These are phyloP conservation scores for Rachicladosporium sp. DNA, from an alignment of 2,329 filamentous ascomycete species.

Conservation along the genomic window DNA sequence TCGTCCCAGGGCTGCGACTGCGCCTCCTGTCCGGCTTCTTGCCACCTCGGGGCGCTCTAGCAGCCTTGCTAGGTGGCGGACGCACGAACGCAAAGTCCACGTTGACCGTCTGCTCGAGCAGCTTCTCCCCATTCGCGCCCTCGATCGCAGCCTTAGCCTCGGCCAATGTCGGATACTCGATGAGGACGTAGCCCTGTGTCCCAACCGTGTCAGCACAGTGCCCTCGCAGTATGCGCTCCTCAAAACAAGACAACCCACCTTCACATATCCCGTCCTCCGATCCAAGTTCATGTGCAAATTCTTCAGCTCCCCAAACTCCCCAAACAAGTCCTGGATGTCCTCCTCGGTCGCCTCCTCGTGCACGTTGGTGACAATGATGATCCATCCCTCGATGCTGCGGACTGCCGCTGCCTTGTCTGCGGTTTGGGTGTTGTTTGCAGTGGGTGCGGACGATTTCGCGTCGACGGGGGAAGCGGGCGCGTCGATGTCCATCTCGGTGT, in stretches of 20 bases:
- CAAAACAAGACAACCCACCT: constrained; percentile 41
- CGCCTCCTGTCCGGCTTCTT: constrained; percentile 25
- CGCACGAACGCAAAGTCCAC: constrained; percentile 81
- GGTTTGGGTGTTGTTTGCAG: constrained; percentile 52
- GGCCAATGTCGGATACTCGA: constrained; percentile 68
- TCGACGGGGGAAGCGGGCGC: constrained; percentile 27
- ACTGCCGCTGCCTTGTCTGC: constrained; percentile 65
- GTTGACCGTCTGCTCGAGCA: constrained; percentile 67
- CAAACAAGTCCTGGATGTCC: constrained; percentile 68
- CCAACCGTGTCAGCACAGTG: not conserved
- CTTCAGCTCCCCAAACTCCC: constrained; percentile 76
- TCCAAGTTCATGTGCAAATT: constrained; percentile 77
- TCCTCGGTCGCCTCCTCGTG: constrained; percentile 82
- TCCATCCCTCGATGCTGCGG: constrained; percentile 82
- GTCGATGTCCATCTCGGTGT: constrained; percentile 48
- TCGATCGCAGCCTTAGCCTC: constrained; percentile 75
- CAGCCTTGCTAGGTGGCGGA: constrained; percentile 52
- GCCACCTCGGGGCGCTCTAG: constrained; percentile 20
- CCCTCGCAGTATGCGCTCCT: not conserved
- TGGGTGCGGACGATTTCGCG: constrained; percentile 7
- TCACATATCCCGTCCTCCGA: constrained; percentile 72
- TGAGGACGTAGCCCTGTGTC: constrained; percentile 64
- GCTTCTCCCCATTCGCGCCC: constrained; percentile 61
- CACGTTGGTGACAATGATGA: constrained; percentile 73
- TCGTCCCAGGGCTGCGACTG: constrained; percentile 32